Conservation (phyloP, 139 green algal species). For the Medakamo hakoo region DNA sequence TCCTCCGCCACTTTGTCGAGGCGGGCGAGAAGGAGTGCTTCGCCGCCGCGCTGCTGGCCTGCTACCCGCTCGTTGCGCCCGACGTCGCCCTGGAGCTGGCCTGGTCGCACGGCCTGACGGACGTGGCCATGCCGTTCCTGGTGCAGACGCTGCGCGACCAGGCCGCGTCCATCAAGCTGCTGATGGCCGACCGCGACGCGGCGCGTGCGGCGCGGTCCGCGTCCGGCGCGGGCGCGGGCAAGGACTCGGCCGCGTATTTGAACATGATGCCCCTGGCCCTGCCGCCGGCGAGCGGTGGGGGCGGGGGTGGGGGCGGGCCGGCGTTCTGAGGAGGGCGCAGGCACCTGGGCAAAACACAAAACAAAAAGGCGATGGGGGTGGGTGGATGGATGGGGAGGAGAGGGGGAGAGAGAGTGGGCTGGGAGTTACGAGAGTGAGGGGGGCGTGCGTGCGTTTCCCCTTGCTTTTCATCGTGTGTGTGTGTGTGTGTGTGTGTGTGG, state of each 20-base stretch:
- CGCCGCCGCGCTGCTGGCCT: constrained; percentile 87
- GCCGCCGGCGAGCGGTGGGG: too few species aligned
- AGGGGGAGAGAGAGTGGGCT: not conserved
- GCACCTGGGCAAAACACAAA: not conserved
- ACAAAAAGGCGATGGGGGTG: not conserved
- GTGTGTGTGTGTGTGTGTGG: too few species aligned
- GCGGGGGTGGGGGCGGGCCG: not conserved
- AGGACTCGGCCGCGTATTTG: not conserved
- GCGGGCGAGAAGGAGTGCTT: constrained; percentile 85
- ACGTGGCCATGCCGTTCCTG: constrained; percentile 91
- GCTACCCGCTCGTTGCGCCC: constrained; percentile 90
- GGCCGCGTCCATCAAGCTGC: constrained; percentile 46
- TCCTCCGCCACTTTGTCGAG: constrained; percentile 78
- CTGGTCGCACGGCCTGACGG: constrained; percentile 85
- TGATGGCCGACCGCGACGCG: constrained; percentile 8
- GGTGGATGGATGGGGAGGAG: not conserved
- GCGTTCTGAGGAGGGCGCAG: not conserved
- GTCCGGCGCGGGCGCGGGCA: too few species aligned
- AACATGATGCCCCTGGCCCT: not conserved
- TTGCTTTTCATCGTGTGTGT: too few species aligned
- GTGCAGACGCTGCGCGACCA: constrained; percentile 84
- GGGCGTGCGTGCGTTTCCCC: too few species aligned
- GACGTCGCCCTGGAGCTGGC: constrained; percentile 91
- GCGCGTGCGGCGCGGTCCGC: too few species aligned
- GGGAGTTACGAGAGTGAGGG: too few species aligned